Evolutionary conservation across 192 early-diverging fungal species (phyloP).

Genomic region (Mortierella antarctica): DNA sequence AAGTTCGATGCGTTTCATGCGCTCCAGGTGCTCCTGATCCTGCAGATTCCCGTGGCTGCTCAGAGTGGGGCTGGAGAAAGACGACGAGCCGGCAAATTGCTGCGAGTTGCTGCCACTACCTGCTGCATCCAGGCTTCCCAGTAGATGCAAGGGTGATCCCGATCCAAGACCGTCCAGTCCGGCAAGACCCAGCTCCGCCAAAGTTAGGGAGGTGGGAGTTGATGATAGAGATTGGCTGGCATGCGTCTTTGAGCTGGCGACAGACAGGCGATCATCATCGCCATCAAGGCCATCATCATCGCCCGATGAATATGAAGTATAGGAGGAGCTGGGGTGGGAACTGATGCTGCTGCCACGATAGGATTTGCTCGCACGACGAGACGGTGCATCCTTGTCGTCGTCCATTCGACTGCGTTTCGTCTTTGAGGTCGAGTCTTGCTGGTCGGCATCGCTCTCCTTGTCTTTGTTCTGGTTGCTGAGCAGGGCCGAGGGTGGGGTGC

Average conservation of each 20-base stretch:
- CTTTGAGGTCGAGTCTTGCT: constrained; percentile 1
- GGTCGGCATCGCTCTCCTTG: neutral
- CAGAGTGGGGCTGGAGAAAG: neutral
- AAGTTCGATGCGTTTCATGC: constrained; percentile 33
- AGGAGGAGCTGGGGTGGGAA: constrained; percentile 33
- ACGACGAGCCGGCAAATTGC: neutral
- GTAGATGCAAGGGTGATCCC: neutral
- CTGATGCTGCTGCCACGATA: constrained; percentile 35
- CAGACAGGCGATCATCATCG: constrained; percentile 10
- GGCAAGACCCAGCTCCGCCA: constrained; percentile 23
- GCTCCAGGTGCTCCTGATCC: constrained; percentile 43
- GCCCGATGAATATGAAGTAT: constrained; percentile 19
- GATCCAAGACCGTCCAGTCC: neutral
- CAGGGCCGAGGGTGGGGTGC: constrained; percentile 38
- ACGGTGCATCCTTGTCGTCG: constrained; percentile 16
- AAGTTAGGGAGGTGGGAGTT: constrained; percentile 15
- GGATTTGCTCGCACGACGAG: constrained; percentile 24
- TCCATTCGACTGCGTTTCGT: constrained; percentile 18
- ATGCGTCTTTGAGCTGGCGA: neutral
- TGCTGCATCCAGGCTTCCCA: neutral
- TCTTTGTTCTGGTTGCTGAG: constrained; percentile 16
- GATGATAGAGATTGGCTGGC: constrained; percentile 11
- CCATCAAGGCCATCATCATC: neutral
- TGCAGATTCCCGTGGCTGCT: neutral
- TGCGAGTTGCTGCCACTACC: neutral